Conservation (phyloP, 1,139 yeast genomes). For the Yamadazyma blattariae region DNA sequence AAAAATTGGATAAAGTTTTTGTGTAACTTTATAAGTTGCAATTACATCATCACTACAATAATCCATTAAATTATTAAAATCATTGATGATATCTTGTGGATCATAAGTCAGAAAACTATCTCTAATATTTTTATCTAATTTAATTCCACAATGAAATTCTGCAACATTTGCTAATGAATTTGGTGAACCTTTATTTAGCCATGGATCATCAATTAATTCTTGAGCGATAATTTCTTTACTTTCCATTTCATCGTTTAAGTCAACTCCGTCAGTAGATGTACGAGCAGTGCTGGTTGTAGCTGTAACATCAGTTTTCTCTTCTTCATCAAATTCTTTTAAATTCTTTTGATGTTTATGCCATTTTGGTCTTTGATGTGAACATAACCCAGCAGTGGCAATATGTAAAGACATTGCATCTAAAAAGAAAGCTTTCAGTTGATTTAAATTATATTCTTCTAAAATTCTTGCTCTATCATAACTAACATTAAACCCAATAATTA, state of each 20-base stretch:
- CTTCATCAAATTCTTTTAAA: conserved; percentile 26
- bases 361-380: conserved; percentile 82
- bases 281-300: neutral
- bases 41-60: conserved; percentile 88
- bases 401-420: conserved; percentile 93
- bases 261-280: conserved; percentile 1
- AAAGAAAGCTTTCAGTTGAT: conserved; percentile 68
- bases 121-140: conserved; percentile 65
- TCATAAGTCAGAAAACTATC: conserved; percentile 60
- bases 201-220: conserved; percentile 57
- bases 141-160: conserved; percentile 69
- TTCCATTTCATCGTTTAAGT: neutral
- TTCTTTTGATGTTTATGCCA: conserved; percentile 65
- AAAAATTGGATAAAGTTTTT: conserved; percentile 68
- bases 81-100: conserved; percentile 51
- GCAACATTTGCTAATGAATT: conserved; percentile 85
- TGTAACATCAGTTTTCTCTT: neutral
- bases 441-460: conserved; percentile 74
- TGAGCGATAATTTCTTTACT: conserved; percentile 15
- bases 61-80: conserved; percentile 59
- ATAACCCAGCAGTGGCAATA: conserved; percentile 87
- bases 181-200: conserved; percentile 74
- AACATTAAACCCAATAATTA: conserved; percentile 86
- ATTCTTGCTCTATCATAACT: conserved; percentile 89
- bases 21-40: conserved; percentile 70